Conservation (phyloP, 208 protist species). For the Wallacemonas collosoma region DNA sequence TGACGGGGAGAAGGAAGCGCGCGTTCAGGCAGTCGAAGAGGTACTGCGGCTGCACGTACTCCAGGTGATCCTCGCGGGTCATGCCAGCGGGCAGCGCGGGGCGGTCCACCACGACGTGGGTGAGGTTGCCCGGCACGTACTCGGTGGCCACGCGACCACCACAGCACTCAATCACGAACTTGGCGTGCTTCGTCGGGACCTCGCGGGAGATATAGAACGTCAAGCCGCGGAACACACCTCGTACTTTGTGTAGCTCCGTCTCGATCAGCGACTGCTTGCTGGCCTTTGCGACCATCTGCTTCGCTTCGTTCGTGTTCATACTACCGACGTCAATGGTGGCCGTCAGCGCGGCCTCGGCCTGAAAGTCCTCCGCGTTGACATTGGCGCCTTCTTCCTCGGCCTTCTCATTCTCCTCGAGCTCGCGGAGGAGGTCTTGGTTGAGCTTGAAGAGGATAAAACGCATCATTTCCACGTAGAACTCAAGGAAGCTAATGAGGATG, state of each 20-base stretch:
- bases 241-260: constrained; percentile 65
- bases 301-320: constrained; percentile 31
- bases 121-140: constrained; percentile 75
- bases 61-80: constrained; percentile 54
- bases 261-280: constrained; percentile 50
- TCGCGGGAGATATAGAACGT: constrained; percentile 92
- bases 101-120: constrained; percentile 88
- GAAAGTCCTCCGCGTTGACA: constrained; percentile 54
- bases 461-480: constrained; percentile 97
- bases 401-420: constrained; percentile 72
- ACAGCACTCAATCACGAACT: constrained; percentile 88
- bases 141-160: constrained; percentile 84
- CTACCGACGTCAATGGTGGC: constrained; percentile 23
- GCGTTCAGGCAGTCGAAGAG: constrained; percentile 97
- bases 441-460: constrained; percentile 98
- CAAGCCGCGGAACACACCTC: constrained; percentile 67
- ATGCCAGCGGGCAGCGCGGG: constrained; percentile 67
- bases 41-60: constrained; percentile 97
- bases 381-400: constrained; percentile 61
- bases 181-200: constrained; percentile 86
- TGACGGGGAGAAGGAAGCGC: constrained; percentile 77
- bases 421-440: constrained; percentile 75
- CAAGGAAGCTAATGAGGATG: constrained; percentile 96
- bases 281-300: constrained; percentile 33
- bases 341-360: constrained; percentile 18